Evolutionary conservation across 140 eudicot species (phyloP).

Genomic region (Anethum foeniculum): DNA sequence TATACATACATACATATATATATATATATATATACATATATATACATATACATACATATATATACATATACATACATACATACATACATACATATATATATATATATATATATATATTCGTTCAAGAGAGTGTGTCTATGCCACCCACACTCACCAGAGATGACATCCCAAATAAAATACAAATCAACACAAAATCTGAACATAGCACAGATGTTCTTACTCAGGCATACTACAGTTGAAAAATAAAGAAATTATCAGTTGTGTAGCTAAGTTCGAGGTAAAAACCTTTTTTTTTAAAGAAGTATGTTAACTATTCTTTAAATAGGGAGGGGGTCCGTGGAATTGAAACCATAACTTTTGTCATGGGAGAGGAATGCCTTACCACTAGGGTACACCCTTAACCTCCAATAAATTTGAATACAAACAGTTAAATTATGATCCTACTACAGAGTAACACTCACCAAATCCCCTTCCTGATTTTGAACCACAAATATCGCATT

Average conservation of each 20-base stretch:
- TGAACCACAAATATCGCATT: conserved; percentile 97
- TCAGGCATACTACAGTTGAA: neutral
- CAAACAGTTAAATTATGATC: neutral
- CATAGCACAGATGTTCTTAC: neutral
- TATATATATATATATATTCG: neutral
- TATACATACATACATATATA: too few relatives aligned
- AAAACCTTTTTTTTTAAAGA: neutral
- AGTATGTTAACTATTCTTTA: neutral
- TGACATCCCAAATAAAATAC: neutral
- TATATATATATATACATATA: too few relatives aligned
- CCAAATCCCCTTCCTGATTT: conserved; percentile 99
- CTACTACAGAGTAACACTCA: conserved; percentile 26
- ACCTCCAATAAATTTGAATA: neutral
- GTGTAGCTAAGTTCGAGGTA: neutral
- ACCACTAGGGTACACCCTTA: neutral
- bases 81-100: too few relatives aligned
- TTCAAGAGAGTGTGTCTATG: neutral
- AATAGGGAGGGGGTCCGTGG: neutral
- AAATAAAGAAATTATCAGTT: neutral
- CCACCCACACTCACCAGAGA: neutral
- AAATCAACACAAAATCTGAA: neutral
- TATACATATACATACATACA: too few relatives aligned
- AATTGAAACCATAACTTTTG: neutral
- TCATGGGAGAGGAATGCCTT: neutral
- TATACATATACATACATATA: too few relatives aligned